Evolutionary conservation across 2,329 filamentous ascomycete species (phyloP), one percentile per base, ranked within the genome.

Genomic region (Capronia epimyces): DNA sequence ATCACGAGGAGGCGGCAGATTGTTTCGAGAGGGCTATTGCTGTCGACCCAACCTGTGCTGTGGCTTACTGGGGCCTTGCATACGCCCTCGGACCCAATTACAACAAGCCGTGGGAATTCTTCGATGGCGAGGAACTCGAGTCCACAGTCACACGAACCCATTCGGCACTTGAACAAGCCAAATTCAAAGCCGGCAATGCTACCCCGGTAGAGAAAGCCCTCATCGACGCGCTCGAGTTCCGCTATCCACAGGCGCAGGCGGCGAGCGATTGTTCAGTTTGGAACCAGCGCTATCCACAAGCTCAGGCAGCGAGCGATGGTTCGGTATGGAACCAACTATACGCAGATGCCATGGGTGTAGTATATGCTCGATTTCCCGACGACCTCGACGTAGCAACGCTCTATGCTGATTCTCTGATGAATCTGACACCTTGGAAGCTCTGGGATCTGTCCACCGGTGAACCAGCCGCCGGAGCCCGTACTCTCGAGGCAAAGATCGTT

Each of bases 101-200:
- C 66, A 87, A 90, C 69, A 88, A 89, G 62, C 82, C 86, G 0
- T 89, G 87, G 87, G 77, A 80, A 22, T 74, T 80, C 20, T 88
- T 89, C 57, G 83, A 85, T 47, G 67, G 74, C 1, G 67, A 72
- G 0, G 86, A 89, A 57, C 69, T 84, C 3, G 66, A 71, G 9
- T 65, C 43, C 8, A 58, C 51, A 2, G 43, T 61, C 5, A 43
- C 36, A 12, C 45, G 47, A 18, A 59, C 59, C 1, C 56, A 59
- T 39, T 13, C 40, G 9, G 59, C 55, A 7, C 52, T 58, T 1
- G 43, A 53, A 22, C 40, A 73, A 49, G 81, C 79, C 1, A 68
- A 68, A 34, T 58, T 64, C 1, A 58, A 67, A 45, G 62, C 69
- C 13, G 43, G 61, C 32, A 62, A 63, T 2, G 70, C 69, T 4